Evolutionary conservation across 2,329 filamentous ascomycete genomes (phyloP), one percentile per base, ranked within the genome.

Genomic region (Penicillium olsonii): DNA sequence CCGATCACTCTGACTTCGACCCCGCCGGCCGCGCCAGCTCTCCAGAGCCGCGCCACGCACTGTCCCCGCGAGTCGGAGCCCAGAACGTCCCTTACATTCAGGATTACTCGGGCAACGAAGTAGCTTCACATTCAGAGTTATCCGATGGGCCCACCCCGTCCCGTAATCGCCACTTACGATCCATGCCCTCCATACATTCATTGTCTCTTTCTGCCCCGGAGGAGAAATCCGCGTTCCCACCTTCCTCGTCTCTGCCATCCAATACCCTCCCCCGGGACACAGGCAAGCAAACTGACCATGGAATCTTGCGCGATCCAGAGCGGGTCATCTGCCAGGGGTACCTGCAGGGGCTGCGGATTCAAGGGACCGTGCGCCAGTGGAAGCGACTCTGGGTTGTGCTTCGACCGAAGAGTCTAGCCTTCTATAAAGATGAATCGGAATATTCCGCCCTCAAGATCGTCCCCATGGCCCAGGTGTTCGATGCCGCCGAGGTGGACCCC

Each of bases 241-340:
- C 33, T 15, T 48, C 40, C 9, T 5, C 45, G 29, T 44, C 40
- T 43, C 17, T 48, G 10, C 45, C 33, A 18, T 35, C 33, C 7
- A 35, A 5, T 35, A 17, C 10, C 2, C 53, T 66, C 8, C 62
- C 65, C 11, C 78, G 82, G 38, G 88, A 86, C 45, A 66, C 76
- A 8, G 87, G 83, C 67, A 86, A 89, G 62, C 70, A 80, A 43
- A 87, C 85, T 60, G 83, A 74, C 24, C 49, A 72, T 22, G 74
- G 71, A 34, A 78, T 44, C 69, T 59, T 77, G 34, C 79, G 87
- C 46, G 90, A 94, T 55, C 85, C 87, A 1, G 92, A 96, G 68
- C 87, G 92, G 20, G 87, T 97, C n/a, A 82, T 97, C 37, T 96
- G 89, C 81, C 91, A 97, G 67, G 92, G 92, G 43, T 92, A 90